Conservation (phyloP, 116 monocot species). For the Papilionanthe hybrid region DNA sequence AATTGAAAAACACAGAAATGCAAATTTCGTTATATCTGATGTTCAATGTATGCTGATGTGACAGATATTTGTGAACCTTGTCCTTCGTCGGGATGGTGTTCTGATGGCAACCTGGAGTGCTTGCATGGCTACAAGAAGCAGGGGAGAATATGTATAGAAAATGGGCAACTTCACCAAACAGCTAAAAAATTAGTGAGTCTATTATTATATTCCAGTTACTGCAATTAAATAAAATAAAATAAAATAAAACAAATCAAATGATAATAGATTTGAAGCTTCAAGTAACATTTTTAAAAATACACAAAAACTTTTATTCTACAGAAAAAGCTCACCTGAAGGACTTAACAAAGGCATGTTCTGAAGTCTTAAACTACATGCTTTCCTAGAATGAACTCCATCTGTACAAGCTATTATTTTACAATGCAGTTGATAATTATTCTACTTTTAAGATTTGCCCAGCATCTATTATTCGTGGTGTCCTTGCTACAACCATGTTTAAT, state of each 20-base stretch:
- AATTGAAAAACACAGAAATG: background rate
- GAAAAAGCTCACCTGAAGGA: background rate
- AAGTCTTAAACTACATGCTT: background rate
- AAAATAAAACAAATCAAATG: background rate
- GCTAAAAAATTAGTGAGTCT: conserved; percentile 50
- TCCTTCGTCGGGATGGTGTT: conserved; percentile 64
- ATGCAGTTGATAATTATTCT: background rate
- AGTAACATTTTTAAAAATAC: background rate
- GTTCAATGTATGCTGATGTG: background rate
- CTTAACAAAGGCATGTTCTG: background rate
- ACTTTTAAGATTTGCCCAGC: background rate
- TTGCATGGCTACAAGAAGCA: conserved; percentile 63
- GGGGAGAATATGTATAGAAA: conserved; percentile 66
- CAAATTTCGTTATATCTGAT: background rate
- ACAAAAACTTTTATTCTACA: background rate
- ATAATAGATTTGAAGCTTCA: background rate
- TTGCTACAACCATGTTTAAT: too few relatives aligned
- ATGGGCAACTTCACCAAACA: conserved; percentile 43
- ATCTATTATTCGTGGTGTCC: too few relatives aligned
- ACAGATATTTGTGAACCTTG: conserved; percentile 81
- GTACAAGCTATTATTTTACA: background rate
- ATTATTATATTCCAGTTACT: background rate
- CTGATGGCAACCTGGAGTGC: conserved; percentile 55
- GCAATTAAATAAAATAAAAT: background rate
- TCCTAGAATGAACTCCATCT: background rate